These are phyloP conservation scores for Aureobasidium sp. DNA, from an alignment of 2,329 filamentous ascomycete genomes.

Conservation along the genomic window DNA sequence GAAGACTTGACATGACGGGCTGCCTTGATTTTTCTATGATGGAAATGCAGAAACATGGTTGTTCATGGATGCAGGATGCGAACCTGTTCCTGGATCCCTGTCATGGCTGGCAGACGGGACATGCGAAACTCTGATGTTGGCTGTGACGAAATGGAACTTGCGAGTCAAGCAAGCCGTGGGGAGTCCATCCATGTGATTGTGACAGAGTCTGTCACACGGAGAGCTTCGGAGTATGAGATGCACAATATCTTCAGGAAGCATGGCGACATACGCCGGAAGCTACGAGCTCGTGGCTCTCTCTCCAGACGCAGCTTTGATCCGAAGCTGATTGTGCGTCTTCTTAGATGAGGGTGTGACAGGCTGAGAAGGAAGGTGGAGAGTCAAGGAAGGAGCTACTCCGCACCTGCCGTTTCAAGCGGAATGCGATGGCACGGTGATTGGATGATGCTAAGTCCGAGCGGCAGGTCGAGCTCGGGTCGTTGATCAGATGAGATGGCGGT, in stretches of 20 bases:
- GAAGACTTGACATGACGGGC: neutral
- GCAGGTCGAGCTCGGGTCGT: neutral
- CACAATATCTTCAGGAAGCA: neutral
- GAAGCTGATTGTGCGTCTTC: neutral
- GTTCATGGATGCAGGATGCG: neutral
- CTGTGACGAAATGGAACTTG: slow-evolving; percentile 5
- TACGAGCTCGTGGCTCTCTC: neutral
- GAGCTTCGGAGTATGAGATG: too few species aligned
- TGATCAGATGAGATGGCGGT: neutral
- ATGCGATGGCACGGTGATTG: slow-evolving; percentile 10
- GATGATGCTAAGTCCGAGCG: neutral
- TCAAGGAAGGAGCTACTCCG: neutral
- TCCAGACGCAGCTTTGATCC: neutral
- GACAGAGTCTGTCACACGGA: neutral
- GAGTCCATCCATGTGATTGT: neutral
- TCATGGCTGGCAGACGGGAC: slow-evolving; percentile 1
- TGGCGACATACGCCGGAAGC: neutral
- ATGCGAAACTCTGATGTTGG: neutral
- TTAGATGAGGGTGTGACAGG: neutral
- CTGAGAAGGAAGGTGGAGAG: neutral
- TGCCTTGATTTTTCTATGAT: neutral
- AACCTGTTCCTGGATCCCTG: slow-evolving; percentile 2
- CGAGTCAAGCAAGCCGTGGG: neutral
- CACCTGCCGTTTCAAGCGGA: slow-evolving; percentile 8
- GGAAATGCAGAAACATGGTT: neutral